Base-by-base conservation (phyloP, 83 land plant genomes). In the Diphasiastrum complanatum region DNA sequence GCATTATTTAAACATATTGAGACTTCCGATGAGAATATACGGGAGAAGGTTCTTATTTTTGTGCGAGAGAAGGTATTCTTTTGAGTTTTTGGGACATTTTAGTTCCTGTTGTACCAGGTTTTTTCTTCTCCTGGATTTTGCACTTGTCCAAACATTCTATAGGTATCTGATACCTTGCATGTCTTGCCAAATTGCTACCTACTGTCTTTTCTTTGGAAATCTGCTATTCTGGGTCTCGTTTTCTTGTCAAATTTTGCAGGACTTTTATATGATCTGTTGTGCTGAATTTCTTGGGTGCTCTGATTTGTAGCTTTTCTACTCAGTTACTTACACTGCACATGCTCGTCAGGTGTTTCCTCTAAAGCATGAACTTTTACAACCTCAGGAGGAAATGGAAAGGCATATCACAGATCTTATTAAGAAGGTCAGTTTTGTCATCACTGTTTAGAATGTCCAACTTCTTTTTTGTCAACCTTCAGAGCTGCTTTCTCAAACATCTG, bases 281-380 rank as follows among this genome's bases (percentile, higher is more conserved):
- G 6, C 20, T 48, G 51, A 5, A 12, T 48, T 11, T 12, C 20
- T 8, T 5, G 20, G 11, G 20, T 18, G 6, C 18, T 8, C 20
- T 20, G 12, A 11, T 48, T 48, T 48, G 51, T 12, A 22, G 6
- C 32, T 49, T 50, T 29, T 14, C n/a, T 50, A 24, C 51, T 31
- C n/a, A n/a, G n/a, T n/a, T n/a, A n/a, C n/a, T n/a, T n/a, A n/a
- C n/a, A n/a, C n/a, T n/a, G n/a, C n/a, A n/a, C n/a, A n/a, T n/a
- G n/a, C n/a, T n/a, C n/a, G n/a, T 29, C 72, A 93, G 98, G 96
- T 93, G 24, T 93, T 93, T 57, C 92, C 98, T 68, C 59, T 93
- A 18, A 89, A 89, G 65, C 64, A 79, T 48, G 98, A 93, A 50
- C 72, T 93, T 38, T 57, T 93, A 31, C 85, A 85, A 71, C 98